phyloP scores from a whole-genome alignment of 352 stramenopile genomes.

The Albugo candida region DNA sequence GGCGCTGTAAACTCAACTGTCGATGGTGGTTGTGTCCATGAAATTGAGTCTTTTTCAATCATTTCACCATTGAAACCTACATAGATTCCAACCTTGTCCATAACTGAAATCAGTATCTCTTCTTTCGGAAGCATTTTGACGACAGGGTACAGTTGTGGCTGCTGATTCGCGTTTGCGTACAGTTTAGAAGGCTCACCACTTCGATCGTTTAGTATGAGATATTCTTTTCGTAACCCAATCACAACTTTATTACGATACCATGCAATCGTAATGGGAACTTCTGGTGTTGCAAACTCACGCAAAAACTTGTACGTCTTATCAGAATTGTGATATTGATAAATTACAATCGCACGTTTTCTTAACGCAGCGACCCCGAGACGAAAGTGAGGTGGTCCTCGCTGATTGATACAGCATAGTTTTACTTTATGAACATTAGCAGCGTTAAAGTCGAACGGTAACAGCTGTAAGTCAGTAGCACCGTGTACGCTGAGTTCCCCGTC shows the following conservation, averaged over 20 bases:
- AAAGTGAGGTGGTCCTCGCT: constrained; percentile 68
- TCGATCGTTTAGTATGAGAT: constrained; percentile 70
- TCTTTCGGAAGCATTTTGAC: constrained; percentile 74
- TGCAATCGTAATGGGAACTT: constrained; percentile 56
- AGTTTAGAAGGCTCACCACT: constrained; percentile 23
- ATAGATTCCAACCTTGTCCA: constrained; percentile 71
- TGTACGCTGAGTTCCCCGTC: constrained; percentile 56
- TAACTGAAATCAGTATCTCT: constrained; percentile 59
- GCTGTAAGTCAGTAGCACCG: constrained; percentile 59
- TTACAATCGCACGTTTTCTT: constrained; percentile 37
- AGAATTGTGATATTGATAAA: constrained; percentile 67
- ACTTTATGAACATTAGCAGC: constrained; percentile 53
- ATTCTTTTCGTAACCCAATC: constrained; percentile 52
- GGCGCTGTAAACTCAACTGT: constrained; percentile 60
- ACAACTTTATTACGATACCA: constrained; percentile 82
- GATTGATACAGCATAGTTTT: constrained; percentile 58
- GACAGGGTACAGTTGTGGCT: constrained; percentile 38
- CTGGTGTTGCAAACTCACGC: constrained; percentile 50
- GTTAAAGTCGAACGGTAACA: constrained; percentile 59
- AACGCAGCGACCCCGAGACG: constrained; percentile 48
- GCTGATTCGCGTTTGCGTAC: constrained; percentile 30
- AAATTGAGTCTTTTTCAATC: constrained; percentile 62
- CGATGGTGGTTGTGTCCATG: constrained; percentile 51
- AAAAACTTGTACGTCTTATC: constrained; percentile 68
- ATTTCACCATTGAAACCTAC: constrained; percentile 61